A percentile compares a stretch with the other conserved stretches of the same genome.
These are phyloP conservation scores for Lactifluus rugatus DNA, from an alignment of 768 basidiomycete genomes.

Conservation along the genomic window DNA sequence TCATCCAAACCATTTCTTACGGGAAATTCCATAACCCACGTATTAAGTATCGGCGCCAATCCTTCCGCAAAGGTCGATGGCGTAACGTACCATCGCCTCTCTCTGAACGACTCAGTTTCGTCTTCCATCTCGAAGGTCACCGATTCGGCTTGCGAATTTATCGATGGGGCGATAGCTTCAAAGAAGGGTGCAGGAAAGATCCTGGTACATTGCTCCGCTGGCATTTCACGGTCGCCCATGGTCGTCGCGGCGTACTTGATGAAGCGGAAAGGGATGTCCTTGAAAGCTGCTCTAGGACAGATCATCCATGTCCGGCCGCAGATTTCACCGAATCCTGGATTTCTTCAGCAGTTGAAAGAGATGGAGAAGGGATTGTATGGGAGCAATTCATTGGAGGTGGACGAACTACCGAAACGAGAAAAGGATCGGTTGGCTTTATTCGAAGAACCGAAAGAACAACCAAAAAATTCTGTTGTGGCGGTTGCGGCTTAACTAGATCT, in stretches of 20 bases:
- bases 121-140: conserved; percentile 25
- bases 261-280: conserved; percentile 28
- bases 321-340: conserved; percentile 35
- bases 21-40: conserved; percentile 30
- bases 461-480: neutral
- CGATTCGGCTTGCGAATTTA: conserved; percentile 26
- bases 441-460: neutral
- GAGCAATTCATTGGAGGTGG: conserved; percentile 27
- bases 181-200: conserved; percentile 25
- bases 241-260: conserved; percentile 36
- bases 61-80: conserved; percentile 26
- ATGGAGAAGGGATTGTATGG: conserved; percentile 23
- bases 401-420: conserved; percentile 28
- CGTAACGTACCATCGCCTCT: conserved; percentile 32
- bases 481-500: neutral
- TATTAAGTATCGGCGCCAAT: conserved; percentile 19
- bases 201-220: conserved; percentile 38
- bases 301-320: conserved; percentile 30
- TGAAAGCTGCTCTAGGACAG: conserved; percentile 30
- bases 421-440: conserved; percentile 31
- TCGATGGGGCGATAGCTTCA: conserved; percentile 21
- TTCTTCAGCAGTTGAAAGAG: conserved; percentile 34
- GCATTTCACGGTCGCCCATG: conserved; percentile 37
- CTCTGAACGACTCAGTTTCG: conserved; percentile 29
- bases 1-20: conserved; percentile 29